Evolutionary conservation across 1,284 basidiomycete genomes (phyloP).

Genomic region (Cutaneotrichosporon curvatum): DNA sequence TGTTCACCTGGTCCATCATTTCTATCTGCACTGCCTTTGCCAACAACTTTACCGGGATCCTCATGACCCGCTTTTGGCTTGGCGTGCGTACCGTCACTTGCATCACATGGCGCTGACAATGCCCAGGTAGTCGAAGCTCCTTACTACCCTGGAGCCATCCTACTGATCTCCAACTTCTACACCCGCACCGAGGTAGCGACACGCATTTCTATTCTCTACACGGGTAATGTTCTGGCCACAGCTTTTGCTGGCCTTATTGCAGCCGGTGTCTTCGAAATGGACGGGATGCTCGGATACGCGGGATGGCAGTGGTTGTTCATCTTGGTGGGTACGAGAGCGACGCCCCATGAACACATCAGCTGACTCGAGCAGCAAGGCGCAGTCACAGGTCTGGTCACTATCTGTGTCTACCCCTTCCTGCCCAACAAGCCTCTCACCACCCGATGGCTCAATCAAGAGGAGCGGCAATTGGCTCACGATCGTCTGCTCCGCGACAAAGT

Average conservation of each 20-base stretch:
- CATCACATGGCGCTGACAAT: no score
- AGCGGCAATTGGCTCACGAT: slow-evolving; percentile 15
- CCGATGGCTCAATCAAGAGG: slow-evolving; percentile 14
- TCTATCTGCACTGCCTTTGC: slow-evolving; percentile 19
- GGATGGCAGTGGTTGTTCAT: slow-evolving; percentile 26
- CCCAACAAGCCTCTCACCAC: slow-evolving; percentile 14
- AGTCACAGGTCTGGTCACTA: slow-evolving; percentile 12
- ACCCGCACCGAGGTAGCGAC: slow-evolving; percentile 39
- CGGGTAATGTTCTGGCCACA: slow-evolving; percentile 22
- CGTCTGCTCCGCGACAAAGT: slow-evolving; percentile 24
- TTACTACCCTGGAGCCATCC: slow-evolving; percentile 38
- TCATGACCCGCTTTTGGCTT: slow-evolving; percentile 37
- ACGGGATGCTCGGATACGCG: slow-evolving; percentile 14
- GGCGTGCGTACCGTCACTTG: slow-evolving; percentile 13
- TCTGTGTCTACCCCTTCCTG: slow-evolving; percentile 13
- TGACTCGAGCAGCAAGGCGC: slow-evolving; percentile 9
- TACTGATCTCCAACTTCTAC: slow-evolving; percentile 41
- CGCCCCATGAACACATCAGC: not conserved
- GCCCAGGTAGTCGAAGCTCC: slow-evolving; percentile 16
- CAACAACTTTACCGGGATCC: slow-evolving; percentile 29
- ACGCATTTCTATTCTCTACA: slow-evolving; percentile 38
- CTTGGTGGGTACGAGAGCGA: slow-evolving; percentile 6
- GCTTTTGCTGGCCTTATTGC: slow-evolving; percentile 22
- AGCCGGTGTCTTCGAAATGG: slow-evolving; percentile 16
- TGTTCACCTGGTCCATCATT: slow-evolving; percentile 25